These are phyloP conservation scores for Macrolepiota fuliginosa DNA, from an alignment of 768 basidiomycete species.

Conservation along the genomic window DNA sequence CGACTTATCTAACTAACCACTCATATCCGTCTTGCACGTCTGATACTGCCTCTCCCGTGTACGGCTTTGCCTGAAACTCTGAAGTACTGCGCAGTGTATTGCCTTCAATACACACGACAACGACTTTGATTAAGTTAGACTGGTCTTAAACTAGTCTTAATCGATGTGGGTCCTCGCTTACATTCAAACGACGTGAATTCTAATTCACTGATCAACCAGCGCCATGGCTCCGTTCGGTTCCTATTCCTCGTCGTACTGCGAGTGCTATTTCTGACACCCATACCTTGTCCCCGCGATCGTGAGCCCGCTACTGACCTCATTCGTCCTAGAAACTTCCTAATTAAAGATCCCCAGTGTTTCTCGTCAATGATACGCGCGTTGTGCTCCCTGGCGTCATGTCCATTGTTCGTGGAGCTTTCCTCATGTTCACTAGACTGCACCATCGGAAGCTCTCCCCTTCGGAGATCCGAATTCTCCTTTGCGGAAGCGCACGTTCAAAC, in stretches of 20 bases:
- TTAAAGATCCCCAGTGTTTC: conserved; percentile 43
- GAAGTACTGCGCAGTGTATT: conserved; percentile 52
- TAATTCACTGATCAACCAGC: conserved; percentile 26
- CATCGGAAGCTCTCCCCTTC: conserved; percentile 33
- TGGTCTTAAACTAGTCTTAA: conserved; percentile 52
- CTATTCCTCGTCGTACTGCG: conserved; percentile 42
- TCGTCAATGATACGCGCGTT: conserved; percentile 44
- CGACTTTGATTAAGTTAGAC: conserved; percentile 53
- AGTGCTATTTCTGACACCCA: conserved; percentile 17
- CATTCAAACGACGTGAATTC: background rate
- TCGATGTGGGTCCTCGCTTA: conserved; percentile 36
- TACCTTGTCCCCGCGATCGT: background rate
- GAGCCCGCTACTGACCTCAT: background rate
- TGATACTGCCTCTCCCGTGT: conserved; percentile 36
- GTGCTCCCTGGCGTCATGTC: conserved; percentile 57
- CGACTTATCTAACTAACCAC: conserved; percentile 43
- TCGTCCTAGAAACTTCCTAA: conserved; percentile 21
- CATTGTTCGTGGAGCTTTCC: conserved; percentile 60
- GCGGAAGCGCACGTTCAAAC: conserved; percentile 27
- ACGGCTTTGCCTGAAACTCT: conserved; percentile 72
- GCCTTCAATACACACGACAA: conserved; percentile 56
- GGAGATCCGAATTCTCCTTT: background rate
- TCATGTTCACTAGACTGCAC: conserved; percentile 55
- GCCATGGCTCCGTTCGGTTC: conserved; percentile 48
- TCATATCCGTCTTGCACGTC: background rate